A percentile compares a stretch with the other conserved stretches of the same genome.
Conservation (phyloP, 352 stramenopile species). For the Globisporangium megalacanthum region DNA sequence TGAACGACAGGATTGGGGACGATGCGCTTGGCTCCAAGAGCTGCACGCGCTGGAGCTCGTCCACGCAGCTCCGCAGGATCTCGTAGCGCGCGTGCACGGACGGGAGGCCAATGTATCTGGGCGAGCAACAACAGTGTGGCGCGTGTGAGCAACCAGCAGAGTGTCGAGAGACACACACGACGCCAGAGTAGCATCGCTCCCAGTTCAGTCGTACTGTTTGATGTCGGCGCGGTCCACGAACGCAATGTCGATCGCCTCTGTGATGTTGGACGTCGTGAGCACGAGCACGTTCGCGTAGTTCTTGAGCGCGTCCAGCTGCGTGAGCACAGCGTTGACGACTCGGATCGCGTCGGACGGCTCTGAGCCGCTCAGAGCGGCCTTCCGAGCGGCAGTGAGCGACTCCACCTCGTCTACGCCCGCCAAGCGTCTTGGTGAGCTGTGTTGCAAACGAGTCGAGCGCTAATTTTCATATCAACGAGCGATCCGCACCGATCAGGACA, state of each 20-base stretch:
- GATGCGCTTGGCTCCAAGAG: conserved; percentile 33
- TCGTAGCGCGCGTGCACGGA: conserved; percentile 62
- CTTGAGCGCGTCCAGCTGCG: conserved; percentile 84
- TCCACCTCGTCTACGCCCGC: conserved; percentile 85
- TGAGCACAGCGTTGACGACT: conserved; percentile 91
- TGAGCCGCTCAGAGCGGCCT: conserved; percentile 51
- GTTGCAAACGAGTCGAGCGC: background rate
- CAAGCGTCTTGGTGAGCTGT: background rate
- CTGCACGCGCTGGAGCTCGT: conserved; percentile 72
- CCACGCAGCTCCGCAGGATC: conserved; percentile 79
- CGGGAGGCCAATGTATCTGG: conserved; percentile 62
- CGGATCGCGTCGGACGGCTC: conserved; percentile 90
- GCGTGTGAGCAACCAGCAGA: too few relatives aligned
- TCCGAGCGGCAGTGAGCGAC: conserved; percentile 82
- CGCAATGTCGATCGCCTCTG: conserved; percentile 86
- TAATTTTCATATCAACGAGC: background rate
- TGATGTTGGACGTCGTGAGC: conserved; percentile 93
- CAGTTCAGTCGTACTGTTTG: conserved; percentile 64
- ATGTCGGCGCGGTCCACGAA: conserved; percentile 93
- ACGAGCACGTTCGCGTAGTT: conserved; percentile 87
- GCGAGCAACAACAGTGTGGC: too few relatives aligned
- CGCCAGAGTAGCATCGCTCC: too few relatives aligned
- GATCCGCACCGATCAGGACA: conserved; percentile 79
- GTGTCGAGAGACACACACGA: too few relatives aligned
- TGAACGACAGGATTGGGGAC: conserved; percentile 19